Conservation (phyloP, 768 basidiomycete species). For the Suillus cothurnatus region DNA sequence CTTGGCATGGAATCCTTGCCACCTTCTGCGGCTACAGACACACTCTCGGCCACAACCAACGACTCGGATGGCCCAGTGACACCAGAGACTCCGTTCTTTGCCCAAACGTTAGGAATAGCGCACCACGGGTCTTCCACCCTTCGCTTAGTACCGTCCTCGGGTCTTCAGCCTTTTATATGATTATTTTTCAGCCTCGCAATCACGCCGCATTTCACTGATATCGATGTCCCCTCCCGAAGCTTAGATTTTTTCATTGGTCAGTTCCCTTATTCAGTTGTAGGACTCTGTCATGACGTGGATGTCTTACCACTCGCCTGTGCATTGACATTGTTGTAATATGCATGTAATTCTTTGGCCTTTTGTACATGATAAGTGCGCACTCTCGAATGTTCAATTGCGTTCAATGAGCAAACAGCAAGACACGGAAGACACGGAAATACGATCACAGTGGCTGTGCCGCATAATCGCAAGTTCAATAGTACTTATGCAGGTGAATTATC, state of each 20-base stretch:
- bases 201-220: slow-evolving; percentile 2
- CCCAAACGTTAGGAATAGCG: not conserved
- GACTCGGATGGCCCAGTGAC: slow-evolving; percentile 10
- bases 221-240: not conserved
- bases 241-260: not conserved
- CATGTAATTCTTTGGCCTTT: not conserved
- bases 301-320: not conserved
- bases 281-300: not conserved
- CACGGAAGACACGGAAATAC: not conserved
- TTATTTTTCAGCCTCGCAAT: not conserved
- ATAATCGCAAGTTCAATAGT: not conserved
- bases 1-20: not conserved
- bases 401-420: not conserved
- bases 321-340: not conserved
- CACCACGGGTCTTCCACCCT: slow-evolving; percentile 4
- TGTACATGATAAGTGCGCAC: not conserved
- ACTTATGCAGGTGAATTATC: not conserved
- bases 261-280: not conserved
- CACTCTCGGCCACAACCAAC: slow-evolving; percentile 1
- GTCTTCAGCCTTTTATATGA: slow-evolving; percentile 3
- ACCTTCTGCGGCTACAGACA: not conserved
- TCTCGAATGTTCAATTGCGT: not conserved
- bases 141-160: slow-evolving; percentile 7
- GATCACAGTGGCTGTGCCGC: not conserved
- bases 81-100: slow-evolving; percentile 4